These are phyloP conservation scores for Gomphus bonarii DNA, from an alignment of 1,284 basidiomycete genomes.

Conservation along the genomic window DNA sequence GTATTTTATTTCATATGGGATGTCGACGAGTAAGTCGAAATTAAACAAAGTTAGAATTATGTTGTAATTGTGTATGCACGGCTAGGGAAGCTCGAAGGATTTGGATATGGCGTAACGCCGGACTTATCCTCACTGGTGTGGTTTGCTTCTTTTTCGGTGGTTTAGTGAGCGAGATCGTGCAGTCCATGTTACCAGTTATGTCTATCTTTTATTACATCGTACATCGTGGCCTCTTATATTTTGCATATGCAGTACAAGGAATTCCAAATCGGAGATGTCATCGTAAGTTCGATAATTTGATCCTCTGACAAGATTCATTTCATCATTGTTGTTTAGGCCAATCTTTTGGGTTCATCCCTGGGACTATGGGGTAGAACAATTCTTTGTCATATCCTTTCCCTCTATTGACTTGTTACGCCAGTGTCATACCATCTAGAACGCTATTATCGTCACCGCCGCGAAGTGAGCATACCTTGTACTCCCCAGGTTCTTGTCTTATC, in stretches of 20 bases:
- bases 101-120: constrained; percentile 78
- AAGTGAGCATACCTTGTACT: constrained; percentile 33
- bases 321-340: constrained; percentile 43
- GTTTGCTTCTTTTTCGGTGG: constrained; percentile 74
- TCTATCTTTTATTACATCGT: constrained; percentile 15
- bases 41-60: not conserved
- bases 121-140: constrained; percentile 55
- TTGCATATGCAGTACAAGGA: constrained; percentile 48
- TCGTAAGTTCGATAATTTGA: constrained; percentile 35
- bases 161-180: constrained; percentile 78
- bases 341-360: constrained; percentile 66
- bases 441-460: constrained; percentile 65
- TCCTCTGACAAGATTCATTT: not conserved
- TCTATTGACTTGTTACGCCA: not conserved
- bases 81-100: constrained; percentile 59
- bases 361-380: constrained; percentile 48
- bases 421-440: constrained; percentile 50
- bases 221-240: not conserved
- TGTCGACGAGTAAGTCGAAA: constrained; percentile 63
- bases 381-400: not conserved
- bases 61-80: not conserved
- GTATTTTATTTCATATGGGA: constrained; percentile 85
- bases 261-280: constrained; percentile 70
- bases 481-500: not conserved
- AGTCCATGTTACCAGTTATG: constrained; percentile 67